Evolutionary conservation across 2,329 filamentous ascomycete species (phyloP).

Genomic region (Incumbomyces lentus): DNA sequence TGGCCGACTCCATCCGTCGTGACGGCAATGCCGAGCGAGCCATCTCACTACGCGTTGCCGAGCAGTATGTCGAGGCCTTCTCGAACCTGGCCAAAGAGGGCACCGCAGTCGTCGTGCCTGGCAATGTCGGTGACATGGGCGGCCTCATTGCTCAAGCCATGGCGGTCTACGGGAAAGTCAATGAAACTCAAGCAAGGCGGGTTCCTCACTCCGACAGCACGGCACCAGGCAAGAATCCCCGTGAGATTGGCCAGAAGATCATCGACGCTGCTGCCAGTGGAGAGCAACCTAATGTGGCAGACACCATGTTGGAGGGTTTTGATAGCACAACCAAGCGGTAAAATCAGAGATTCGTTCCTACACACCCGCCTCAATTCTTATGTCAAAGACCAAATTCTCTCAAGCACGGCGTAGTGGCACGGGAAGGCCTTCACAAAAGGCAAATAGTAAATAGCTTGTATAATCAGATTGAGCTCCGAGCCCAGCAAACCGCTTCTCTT

Average conservation of each 20-base stretch:
- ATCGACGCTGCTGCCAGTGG: constrained; percentile 28
- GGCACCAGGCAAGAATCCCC: constrained; percentile 10
- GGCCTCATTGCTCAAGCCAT: constrained; percentile 95
- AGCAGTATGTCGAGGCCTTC: constrained; percentile 97
- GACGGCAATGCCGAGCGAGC: constrained; percentile 68
- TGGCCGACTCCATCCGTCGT: constrained; percentile 68
- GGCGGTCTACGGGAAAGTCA: constrained; percentile 90
- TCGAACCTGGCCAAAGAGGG: constrained; percentile 86
- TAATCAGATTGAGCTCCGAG: neutral
- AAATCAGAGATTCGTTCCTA: neutral
- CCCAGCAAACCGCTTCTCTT: too few species aligned
- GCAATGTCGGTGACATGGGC: constrained; percentile 91
- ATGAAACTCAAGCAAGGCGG: constrained; percentile 56
- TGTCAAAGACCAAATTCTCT: neutral
- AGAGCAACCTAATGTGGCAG: constrained; percentile 33
- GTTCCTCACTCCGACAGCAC: constrained; percentile 35
- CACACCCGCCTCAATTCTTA: constrained; percentile 1
- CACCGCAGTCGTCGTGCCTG: constrained; percentile 88
- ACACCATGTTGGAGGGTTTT: constrained; percentile 41
- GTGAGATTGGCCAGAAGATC: constrained; percentile 15
- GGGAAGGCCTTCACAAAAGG: too few species aligned
- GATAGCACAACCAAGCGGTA: constrained; percentile 27
- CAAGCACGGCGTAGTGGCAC: neutral
- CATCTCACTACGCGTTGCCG: constrained; percentile 77
- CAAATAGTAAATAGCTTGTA: neutral